Base-by-base conservation (phyloP, 2,329 filamentous ascomycete species). In the Xylariaceae sp. region DNA sequence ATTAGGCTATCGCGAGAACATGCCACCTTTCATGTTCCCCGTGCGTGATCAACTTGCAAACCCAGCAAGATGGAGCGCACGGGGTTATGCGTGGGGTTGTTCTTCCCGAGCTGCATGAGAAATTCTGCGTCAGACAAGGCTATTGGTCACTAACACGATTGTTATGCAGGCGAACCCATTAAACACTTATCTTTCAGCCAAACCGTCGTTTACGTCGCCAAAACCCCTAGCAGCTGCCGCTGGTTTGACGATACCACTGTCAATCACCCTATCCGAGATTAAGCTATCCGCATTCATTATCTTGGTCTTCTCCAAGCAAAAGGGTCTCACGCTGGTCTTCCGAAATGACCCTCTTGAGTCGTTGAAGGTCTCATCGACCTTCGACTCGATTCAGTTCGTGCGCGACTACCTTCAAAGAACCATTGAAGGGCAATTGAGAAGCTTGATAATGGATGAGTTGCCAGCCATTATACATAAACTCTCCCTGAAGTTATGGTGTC, bases 381-480 rank as follows among this genome's bases (percentile, higher is more conserved):
- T 99, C 75, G 94, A 99, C 77, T 96, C 93, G 10, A 99, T 99
- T 69, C 93, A 94, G 50, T 99, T 99, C 71, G 94, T 99, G 63
- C 88, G 94, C 67, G 92, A 99, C 74, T 97, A 97, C 73, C 79
- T 99, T 58, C 94, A 99, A 72, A 89, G 90, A 73, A 96, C 93
- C 62, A 99, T 99, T 68, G 94, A 99, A 76, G 89, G 85, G 55
- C 94, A 97, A 74, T 77, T 99, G 62, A 87, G 94, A 35, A 91
- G 92, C 57, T 73, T 99, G 65, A 96, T 99, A 80, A 97, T 97
- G 92, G 93, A 99, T 65, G 94, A 99, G 73, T 77, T 99, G 23
- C 94, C 94, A 0, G 92, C 93, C 53, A 97, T 97, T 61, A 96
- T 99, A 62, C 94, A 99, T 74, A 85, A 92, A 55, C 77, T 99